These are phyloP conservation scores for Neofusicoccum parvum DNA, from an alignment of 2,329 filamentous ascomycete genomes.

Conservation along the genomic window DNA sequence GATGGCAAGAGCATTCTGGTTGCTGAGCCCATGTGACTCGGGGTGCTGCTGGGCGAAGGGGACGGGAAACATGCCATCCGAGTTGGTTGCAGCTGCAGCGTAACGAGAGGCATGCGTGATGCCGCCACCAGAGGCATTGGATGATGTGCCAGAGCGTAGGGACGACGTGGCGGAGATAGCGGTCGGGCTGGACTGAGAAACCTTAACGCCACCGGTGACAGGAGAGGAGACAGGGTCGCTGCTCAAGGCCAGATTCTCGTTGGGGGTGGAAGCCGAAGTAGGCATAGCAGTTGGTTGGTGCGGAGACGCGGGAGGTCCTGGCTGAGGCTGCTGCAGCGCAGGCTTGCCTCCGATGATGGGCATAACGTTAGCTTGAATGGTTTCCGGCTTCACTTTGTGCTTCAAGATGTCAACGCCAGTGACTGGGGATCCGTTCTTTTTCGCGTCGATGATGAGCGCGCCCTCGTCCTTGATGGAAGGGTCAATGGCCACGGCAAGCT, in stretches of 20 bases:
- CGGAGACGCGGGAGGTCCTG: neutral
- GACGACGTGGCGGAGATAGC: neutral
- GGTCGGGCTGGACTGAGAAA: neutral
- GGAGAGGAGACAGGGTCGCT: neutral
- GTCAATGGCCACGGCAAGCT: neutral
- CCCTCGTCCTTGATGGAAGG: neutral
- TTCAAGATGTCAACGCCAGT: neutral
- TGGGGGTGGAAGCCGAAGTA: neutral
- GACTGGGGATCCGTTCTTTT: neutral
- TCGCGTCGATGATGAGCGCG: neutral
- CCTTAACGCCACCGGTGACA: neutral
- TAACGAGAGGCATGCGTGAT: neutral
- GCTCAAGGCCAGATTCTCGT: neutral
- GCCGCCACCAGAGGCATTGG: neutral
- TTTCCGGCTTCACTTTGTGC: neutral
- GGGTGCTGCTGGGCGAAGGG: neutral
- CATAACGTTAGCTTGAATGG: neutral
- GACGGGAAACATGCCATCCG: neutral
- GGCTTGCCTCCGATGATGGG: neutral
- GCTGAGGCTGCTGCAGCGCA: neutral
- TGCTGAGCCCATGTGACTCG: neutral
- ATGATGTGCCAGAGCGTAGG: neutral
- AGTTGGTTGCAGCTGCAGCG: no score
- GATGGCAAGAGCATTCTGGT: neutral
- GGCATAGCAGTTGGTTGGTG: neutral